Percentiles rank a stretch among this genome's conserved stretches.
Evolutionary conservation across 106 monocot species (phyloP).

Genomic region (Amphibolis antarctica): DNA sequence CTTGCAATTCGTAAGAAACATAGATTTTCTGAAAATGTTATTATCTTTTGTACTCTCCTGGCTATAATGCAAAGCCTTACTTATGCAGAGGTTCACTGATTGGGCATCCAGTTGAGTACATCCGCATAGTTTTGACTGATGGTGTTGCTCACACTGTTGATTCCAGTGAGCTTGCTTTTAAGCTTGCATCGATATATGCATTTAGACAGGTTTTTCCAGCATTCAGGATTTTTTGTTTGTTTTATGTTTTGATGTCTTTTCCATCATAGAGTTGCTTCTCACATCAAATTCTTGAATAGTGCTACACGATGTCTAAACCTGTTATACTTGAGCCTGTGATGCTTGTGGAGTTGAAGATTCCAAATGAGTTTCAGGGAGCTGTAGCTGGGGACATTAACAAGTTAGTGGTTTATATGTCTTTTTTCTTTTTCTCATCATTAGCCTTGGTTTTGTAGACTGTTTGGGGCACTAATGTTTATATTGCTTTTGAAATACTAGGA

Average conservation of each 20-base stretch:
- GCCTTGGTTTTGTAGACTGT: neutral
- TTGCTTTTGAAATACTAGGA: constrained; percentile 35
- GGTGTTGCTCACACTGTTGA: constrained; percentile 89
- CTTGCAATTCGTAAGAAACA: constrained; percentile 70
- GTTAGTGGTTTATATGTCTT: constrained; percentile 26
- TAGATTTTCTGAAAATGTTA: neutral
- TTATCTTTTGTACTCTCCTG: neutral
- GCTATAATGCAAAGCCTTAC: neutral
- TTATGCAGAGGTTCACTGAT: constrained; percentile 72
- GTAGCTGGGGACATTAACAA: constrained; percentile 98
- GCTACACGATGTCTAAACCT: constrained; percentile 78
- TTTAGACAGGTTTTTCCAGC: constrained; percentile 68
- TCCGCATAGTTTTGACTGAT: constrained; percentile 85
- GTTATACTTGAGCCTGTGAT: constrained; percentile 95
- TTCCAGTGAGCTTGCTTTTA: constrained; percentile 98
- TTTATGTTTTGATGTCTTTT: neutral
- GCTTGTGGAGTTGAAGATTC: constrained; percentile 89
- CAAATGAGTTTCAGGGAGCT: constrained; percentile 93
- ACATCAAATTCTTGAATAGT: constrained; percentile 28
- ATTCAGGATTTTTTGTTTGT: neutral
- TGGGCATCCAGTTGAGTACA: constrained; percentile 87
- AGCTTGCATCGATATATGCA: constrained; percentile 92
- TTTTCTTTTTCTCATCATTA: constrained; percentile 1
- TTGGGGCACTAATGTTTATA: constrained; percentile 3
- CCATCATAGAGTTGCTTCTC: constrained; percentile 1